Conservation (phyloP, 2,329 filamentous ascomycete species). For the Rhynchosporium graminicola region DNA sequence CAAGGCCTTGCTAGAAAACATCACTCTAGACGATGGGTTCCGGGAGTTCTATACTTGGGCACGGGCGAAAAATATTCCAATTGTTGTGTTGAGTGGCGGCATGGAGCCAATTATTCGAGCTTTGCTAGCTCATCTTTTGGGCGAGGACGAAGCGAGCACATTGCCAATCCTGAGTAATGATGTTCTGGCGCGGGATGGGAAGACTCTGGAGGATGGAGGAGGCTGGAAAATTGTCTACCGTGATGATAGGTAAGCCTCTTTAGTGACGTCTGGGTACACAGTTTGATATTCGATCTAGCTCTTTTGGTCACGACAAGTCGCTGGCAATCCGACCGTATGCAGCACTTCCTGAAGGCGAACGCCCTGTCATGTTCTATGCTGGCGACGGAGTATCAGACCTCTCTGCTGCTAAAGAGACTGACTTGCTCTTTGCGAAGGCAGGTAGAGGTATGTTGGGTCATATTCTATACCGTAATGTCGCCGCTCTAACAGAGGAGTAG, state of each 20-base stretch:
- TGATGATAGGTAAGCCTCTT: conserved; percentile 66
- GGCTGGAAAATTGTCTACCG: conserved; percentile 88
- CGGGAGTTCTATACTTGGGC: conserved; percentile 84
- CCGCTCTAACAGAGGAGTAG: conserved; percentile 45
- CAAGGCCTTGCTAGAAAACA: conserved; percentile 73
- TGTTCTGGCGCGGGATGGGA: conserved; percentile 63
- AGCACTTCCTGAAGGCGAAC: conserved; percentile 62
- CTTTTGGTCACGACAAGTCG: conserved; percentile 93
- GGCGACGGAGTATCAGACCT: conserved; percentile 92
- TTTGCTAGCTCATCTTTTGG: conserved; percentile 76
- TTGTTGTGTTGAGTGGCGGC: conserved; percentile 89
- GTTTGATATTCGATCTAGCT: conserved; percentile 19
- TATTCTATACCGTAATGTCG: neutral
- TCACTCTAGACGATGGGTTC: conserved; percentile 87
- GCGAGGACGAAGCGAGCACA: conserved; percentile 62
- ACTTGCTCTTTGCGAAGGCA: conserved; percentile 89
- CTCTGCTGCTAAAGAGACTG: conserved; percentile 87
- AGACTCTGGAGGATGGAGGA: conserved; percentile 74
- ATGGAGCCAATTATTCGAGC: conserved; percentile 91
- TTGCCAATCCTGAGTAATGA: conserved; percentile 91
- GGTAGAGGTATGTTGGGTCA: conserved; percentile 64
- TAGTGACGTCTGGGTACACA: too few relatives aligned
- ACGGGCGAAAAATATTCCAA: conserved; percentile 77
- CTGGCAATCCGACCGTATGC: conserved; percentile 87
- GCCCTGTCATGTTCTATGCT: conserved; percentile 88